Conservation (phyloP, 768 basidiomycete species). For the Suillus discolor region DNA sequence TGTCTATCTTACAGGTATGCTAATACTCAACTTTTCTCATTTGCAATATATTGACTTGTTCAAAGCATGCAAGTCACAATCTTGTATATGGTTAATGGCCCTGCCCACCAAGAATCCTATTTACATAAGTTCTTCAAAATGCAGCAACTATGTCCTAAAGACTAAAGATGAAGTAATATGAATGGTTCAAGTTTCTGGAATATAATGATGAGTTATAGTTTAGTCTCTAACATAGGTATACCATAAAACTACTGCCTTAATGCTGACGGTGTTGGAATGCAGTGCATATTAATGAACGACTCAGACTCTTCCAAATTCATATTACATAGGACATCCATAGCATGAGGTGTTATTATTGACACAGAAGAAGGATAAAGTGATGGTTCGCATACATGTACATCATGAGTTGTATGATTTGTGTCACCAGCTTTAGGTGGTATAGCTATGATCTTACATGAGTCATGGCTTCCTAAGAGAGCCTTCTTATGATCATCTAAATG, state of each 20-base stretch:
- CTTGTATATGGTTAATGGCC: slow-evolving; percentile 67
- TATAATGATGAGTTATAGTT: not conserved
- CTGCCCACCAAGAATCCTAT: slow-evolving; percentile 72
- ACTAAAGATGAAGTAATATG: slow-evolving; percentile 21
- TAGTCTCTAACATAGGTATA: slow-evolving; percentile 2
- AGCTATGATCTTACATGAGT: too few species aligned
- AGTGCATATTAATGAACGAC: too few species aligned
- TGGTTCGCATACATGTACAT: too few species aligned
- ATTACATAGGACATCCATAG: too few species aligned
- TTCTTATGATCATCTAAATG: too few species aligned
- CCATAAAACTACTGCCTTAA: not conserved
- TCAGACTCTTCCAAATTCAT: too few species aligned
- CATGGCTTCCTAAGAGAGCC: too few species aligned
- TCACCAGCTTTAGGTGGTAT: too few species aligned
- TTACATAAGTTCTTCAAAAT: slow-evolving; percentile 59
- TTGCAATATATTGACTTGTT: not conserved
- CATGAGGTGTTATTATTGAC: too few species aligned
- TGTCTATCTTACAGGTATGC: slow-evolving; percentile 52
- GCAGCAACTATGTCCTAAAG: slow-evolving; percentile 38
- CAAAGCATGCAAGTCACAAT: slow-evolving; percentile 55
- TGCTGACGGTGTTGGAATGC: too few species aligned
- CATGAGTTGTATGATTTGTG: too few species aligned
- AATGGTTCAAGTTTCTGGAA: slow-evolving; percentile 8
- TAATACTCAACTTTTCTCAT: not conserved
- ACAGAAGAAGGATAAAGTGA: too few species aligned